Evolutionary conservation across 768 basidiomycete genomes (phyloP).

Genomic region (Boletellus emodensis): DNA sequence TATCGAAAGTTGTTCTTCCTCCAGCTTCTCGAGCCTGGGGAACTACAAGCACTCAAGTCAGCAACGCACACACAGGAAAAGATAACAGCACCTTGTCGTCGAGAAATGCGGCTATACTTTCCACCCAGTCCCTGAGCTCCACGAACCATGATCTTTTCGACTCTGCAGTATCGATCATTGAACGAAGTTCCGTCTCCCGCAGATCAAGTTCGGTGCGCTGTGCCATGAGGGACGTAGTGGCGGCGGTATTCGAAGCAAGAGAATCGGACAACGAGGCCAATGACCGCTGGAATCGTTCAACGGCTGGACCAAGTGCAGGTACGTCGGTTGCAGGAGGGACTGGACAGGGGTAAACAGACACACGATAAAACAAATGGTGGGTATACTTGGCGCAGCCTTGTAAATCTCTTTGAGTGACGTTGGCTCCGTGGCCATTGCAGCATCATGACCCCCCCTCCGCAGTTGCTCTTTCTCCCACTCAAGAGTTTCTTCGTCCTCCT

Average conservation of each 20-base stretch:
- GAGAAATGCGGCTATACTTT: conserved; percentile 78
- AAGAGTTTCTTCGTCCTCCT: conserved; percentile 77
- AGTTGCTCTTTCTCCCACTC: conserved; percentile 88
- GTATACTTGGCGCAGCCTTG: conserved; percentile 67
- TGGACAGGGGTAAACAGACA: conserved; percentile 29
- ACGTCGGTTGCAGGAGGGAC: conserved; percentile 64
- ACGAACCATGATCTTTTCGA: conserved; percentile 79
- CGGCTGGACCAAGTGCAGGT: conserved; percentile 59
- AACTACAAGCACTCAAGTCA: conserved; percentile 43
- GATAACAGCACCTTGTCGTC: conserved; percentile 69
- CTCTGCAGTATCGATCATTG: conserved; percentile 71
- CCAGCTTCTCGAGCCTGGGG: conserved; percentile 72
- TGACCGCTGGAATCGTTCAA: conserved; percentile 57
- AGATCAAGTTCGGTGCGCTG: conserved; percentile 63
- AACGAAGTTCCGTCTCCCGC: conserved; percentile 70
- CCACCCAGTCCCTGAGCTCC: conserved; percentile 75
- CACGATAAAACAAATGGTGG: background rate
- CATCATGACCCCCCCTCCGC: conserved; percentile 62
- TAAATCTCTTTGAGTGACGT: conserved; percentile 54
- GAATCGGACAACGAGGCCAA: conserved; percentile 61
- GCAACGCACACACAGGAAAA: background rate
- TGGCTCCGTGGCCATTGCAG: conserved; percentile 34
- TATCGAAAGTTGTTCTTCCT: conserved; percentile 69
- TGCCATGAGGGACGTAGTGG: conserved; percentile 53
- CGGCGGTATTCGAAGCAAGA: conserved; percentile 57